A percentile compares a stretch with the other conserved stretches of the same genome.
phyloP scores from a whole-genome alignment of 2,329 filamentous ascomycete species.

The Neonectria punicea region DNA sequence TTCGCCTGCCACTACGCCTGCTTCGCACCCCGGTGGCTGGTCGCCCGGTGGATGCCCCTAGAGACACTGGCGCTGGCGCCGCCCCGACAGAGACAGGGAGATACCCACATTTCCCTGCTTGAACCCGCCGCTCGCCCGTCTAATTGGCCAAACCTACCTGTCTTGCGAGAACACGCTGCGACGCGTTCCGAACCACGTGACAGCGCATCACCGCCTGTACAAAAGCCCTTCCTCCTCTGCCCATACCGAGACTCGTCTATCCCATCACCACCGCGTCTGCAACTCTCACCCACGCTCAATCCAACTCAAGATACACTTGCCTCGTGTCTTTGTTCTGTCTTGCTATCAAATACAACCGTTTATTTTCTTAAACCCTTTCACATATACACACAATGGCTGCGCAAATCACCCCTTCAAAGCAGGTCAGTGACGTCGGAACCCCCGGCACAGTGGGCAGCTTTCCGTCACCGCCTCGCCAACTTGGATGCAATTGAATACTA shows the following conservation, averaged over 20 bases:
- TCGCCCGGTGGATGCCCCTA: constrained; percentile 31
- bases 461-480: constrained; percentile 9
- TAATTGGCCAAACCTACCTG: constrained; percentile 41
- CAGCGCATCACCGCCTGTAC: constrained; percentile 48
- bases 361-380: constrained; percentile 14
- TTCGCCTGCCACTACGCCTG: constrained; percentile 22
- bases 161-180: constrained; percentile 44
- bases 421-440: constrained; percentile 57
- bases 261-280: constrained; percentile 45
- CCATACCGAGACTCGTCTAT: constrained; percentile 27
- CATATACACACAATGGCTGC: constrained; percentile 72
- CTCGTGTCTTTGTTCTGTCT: constrained; percentile 27
- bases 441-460: neutral
- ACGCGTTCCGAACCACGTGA: constrained; percentile 54
- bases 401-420: constrained; percentile 72
- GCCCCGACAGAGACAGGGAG: constrained; percentile 31
- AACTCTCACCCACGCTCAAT: constrained; percentile 29
- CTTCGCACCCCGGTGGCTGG: constrained; percentile 35
- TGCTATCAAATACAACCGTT: neutral
- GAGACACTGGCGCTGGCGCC: constrained; percentile 28
- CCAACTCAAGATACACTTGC: constrained; percentile 33
- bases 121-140: constrained; percentile 30
- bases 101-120: constrained; percentile 28
- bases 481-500: constrained; percentile 42
- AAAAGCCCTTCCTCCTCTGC: constrained; percentile 51